A percentile compares a stretch with the other conserved stretches of the same genome.
Evolutionary conservation across 495 filamentous ascomycete species (phyloP).

Genomic region (Penicillium silybi): DNA sequence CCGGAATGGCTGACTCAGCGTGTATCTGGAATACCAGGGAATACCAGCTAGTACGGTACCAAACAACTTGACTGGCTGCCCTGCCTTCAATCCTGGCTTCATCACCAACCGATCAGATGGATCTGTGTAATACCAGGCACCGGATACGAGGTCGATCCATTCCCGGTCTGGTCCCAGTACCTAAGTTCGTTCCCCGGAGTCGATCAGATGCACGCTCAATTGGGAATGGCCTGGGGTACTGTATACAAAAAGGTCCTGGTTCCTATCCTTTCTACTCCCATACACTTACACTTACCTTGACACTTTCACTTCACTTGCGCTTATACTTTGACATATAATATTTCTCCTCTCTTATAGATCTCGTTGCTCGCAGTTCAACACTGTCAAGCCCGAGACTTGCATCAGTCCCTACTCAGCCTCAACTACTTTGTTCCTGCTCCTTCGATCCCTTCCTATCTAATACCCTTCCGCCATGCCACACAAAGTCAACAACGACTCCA

Average conservation of each 20-base stretch:
- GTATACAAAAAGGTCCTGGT: conserved; percentile 26
- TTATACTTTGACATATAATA: conserved; percentile 6
- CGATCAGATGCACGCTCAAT: conserved; percentile 27
- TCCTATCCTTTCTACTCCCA: conserved; percentile 3
- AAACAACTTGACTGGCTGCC: conserved; percentile 22
- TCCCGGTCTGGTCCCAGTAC: background rate
- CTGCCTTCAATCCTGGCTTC: conserved; percentile 14
- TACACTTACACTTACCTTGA: background rate
- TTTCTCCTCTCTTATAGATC: conserved; percentile 16
- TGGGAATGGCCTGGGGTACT: conserved; percentile 23
- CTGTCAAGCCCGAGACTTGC: conserved; percentile 14
- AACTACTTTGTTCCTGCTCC: background rate
- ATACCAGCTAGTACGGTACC: background rate
- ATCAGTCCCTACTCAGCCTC: conserved; percentile 1
- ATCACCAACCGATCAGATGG: conserved; percentile 14
- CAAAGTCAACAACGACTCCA: conserved; percentile 44
- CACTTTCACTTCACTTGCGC: conserved; percentile 3
- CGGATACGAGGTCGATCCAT: conserved; percentile 10
- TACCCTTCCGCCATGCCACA: conserved; percentile 32
- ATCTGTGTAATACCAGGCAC: conserved; percentile 22
- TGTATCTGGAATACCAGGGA: background rate
- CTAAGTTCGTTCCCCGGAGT: conserved; percentile 18
- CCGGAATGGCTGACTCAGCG: conserved; percentile 25
- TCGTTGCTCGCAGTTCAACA: conserved; percentile 25
- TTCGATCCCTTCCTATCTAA: conserved; percentile 3